phyloP scores from a whole-genome alignment of 768 basidiomycete genomes.

The Cystofilobasidium ferigula region DNA sequence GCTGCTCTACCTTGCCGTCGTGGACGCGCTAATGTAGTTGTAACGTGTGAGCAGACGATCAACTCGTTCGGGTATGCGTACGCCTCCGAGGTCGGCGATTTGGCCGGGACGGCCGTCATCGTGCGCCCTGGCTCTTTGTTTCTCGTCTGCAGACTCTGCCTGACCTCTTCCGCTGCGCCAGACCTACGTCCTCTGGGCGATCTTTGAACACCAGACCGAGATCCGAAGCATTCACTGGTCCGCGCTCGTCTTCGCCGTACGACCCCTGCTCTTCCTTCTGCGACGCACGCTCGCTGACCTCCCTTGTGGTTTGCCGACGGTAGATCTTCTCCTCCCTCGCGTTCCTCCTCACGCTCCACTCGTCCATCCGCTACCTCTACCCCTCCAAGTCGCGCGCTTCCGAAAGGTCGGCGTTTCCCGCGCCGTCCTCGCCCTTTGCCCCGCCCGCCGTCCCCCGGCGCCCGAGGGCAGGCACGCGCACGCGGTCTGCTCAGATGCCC shows the following conservation, averaged over 20 bases:
- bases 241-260: constrained; percentile 47
- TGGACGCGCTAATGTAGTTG: no score
- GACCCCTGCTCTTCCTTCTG: not conserved
- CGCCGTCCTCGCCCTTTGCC: not conserved
- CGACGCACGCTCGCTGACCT: not conserved
- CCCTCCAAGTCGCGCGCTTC: not conserved
- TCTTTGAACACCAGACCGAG: constrained; percentile 57
- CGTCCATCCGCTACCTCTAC: not conserved
- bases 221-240: constrained; percentile 81
- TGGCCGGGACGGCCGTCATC: constrained; percentile 66
- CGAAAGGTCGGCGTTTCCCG: not conserved
- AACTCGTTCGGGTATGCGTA: constrained; percentile 56
- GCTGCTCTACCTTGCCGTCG: no score
- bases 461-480: not conserved
- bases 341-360: constrained; percentile 49
- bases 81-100: constrained; percentile 76
- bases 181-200: constrained; percentile 84
- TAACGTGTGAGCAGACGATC: constrained; percentile 47
- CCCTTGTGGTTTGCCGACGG: not conserved
- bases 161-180: constrained; percentile 42
- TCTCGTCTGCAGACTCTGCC: no score
- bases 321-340: constrained; percentile 65
- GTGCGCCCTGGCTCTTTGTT: not conserved
- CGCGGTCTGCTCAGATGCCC: not conserved
- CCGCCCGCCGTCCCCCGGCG: not conserved